Evolutionary conservation across 2,329 filamentous ascomycete species (phyloP).

Genomic region (Fusarium odoratissimum): DNA sequence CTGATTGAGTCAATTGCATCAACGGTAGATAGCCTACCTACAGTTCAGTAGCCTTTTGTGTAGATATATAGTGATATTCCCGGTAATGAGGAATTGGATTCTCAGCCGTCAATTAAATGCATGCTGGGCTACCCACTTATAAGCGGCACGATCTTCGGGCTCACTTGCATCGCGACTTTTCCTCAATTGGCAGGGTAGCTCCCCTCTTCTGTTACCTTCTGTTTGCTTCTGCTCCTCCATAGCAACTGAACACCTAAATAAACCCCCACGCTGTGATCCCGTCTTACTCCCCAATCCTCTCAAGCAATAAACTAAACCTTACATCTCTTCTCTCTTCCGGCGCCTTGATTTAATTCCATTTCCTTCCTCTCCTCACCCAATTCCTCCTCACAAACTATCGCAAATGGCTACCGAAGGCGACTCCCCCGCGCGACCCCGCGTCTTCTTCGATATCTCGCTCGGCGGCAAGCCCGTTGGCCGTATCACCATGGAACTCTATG

Average conservation of each 20-base stretch:
- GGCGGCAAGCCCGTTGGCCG: conserved; percentile 79
- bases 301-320: neutral
- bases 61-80: neutral
- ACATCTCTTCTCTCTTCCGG: neutral
- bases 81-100: neutral
- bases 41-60: neutral
- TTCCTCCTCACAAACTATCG: conserved; percentile 1
- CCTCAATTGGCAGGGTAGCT: conserved; percentile 37
- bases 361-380: neutral
- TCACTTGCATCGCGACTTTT: conserved; percentile 41
- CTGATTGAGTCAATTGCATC: neutral
- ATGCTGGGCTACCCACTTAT: conserved; percentile 34
- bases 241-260: neutral
- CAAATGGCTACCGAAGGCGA: conserved; percentile 57
- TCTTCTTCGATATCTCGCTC: conserved; percentile 94
- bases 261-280: conserved; percentile 16
- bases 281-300: conserved; percentile 5
- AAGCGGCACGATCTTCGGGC: conserved; percentile 36
- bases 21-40: neutral
- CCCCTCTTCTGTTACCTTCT: conserved; percentile 41
- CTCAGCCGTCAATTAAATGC: neutral
- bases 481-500: conserved; percentile 85
- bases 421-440: conserved; percentile 73
- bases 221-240: conserved; percentile 23
- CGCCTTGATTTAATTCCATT: neutral